Conservation (phyloP, 768 basidiomycete genomes). For the Psilocybe sp. region DNA sequence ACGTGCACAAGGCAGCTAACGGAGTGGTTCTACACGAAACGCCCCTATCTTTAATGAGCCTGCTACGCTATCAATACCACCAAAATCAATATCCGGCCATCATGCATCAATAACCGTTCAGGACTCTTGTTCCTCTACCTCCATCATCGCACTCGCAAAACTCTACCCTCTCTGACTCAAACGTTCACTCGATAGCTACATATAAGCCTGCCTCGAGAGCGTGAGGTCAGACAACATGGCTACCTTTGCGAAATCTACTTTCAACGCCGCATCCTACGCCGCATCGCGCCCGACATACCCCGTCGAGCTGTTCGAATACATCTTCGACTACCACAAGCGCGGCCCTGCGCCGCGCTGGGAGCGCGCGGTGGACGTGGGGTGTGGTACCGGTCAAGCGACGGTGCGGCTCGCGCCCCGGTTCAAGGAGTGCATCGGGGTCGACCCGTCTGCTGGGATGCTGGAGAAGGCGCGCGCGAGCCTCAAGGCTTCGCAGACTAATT, state of each 20-base stretch:
- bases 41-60: too few relatives aligned
- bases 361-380: conserved; percentile 72
- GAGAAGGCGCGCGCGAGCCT: conserved; percentile 37
- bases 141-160: too few relatives aligned
- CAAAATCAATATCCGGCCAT: too few relatives aligned
- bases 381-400: conserved; percentile 88
- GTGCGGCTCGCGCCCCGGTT: conserved; percentile 48
- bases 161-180: neutral
- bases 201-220: too few relatives aligned
- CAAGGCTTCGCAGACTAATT: too few relatives aligned
- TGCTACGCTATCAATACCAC: too few relatives aligned
- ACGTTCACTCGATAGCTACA: too few relatives aligned
- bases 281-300: conserved; percentile 76
- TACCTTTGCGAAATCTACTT: conserved; percentile 69
- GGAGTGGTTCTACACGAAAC: too few relatives aligned
- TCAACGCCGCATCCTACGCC: conserved; percentile 68
- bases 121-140: too few relatives aligned
- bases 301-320: conserved; percentile 53
- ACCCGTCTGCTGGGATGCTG: conserved; percentile 75
- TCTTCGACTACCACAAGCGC: conserved; percentile 56
- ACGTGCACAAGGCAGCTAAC: too few relatives aligned
- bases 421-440: conserved; percentile 62
- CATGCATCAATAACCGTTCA: too few relatives aligned
- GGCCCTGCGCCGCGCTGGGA: conserved; percentile 39
- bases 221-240: conserved; percentile 56